Base-by-base conservation (phyloP, 495 filamentous ascomycete species). In the Tuber magnatum region DNA sequence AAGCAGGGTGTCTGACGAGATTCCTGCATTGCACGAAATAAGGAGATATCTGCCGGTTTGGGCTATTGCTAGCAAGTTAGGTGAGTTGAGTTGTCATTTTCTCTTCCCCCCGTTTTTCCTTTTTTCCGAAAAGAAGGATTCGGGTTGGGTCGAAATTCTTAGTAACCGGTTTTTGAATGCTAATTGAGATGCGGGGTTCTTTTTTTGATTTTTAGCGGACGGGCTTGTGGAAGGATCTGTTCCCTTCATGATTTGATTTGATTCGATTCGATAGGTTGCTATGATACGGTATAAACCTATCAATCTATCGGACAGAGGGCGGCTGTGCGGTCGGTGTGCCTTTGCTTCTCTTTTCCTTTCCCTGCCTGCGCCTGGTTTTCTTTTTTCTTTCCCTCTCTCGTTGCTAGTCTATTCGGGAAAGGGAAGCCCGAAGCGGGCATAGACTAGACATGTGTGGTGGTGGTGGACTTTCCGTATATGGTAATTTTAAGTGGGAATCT, bases 21-120 rank as follows among this genome's bases (percentile, higher is more conserved):
- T 99, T 71, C 93, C 95, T 0, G 95, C 95, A 22, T 87, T 95
- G 44, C 92, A 95, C 78, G 95, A 99, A 84, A 88, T 91, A 32
- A 84, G 86, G 72, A 87, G 89, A 83, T 97, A 89, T 85, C 85
- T 87, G 74, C 95, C 95, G 1, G 84, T 83, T 3, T 99, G 95
- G 95, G 89, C 89, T 12, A 91, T 90, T 18, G 83, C 92, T 44
- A 89, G 88, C 32, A 97, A 97, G 84, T 80, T 88, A 73, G 84
- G 86, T 42, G 92, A 94, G 77, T 78, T 77, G 76, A 94, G 77
- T 78, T 78, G 76, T 93, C 46, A 82, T 98, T 78, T 78, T 65
- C 56, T 35, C 28, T 35, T 35, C 28, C 56, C 56, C 12, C 28
- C 12, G 12, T 14, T 61, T 61, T 61, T 61, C 28, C n/a, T 61